phyloP scores from a whole-genome alignment of 441 rosid species.

The Macaranga tanarius region DNA sequence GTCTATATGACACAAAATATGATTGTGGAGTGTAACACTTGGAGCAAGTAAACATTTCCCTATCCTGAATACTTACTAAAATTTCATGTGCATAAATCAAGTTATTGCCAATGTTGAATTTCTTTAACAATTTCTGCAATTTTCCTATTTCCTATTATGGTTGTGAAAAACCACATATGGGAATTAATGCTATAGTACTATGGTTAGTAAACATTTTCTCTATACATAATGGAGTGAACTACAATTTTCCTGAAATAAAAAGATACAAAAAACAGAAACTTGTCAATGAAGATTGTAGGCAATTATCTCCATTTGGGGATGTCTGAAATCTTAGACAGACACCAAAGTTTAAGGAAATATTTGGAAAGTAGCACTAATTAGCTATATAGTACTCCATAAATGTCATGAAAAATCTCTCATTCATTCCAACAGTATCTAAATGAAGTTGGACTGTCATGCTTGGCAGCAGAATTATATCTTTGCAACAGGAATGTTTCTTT shows the following conservation, averaged over 20 bases:
- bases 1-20: too few relatives aligned
- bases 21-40: too few relatives aligned
- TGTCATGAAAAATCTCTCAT: background rate
- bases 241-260: background rate
- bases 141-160: background rate
- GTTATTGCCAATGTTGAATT: background rate
- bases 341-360: slow-evolving; percentile 9
- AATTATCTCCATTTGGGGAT: background rate
- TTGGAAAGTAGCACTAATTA: too few relatives aligned
- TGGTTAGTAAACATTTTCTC: background rate
- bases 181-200: background rate
- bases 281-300: slow-evolving; percentile 5
- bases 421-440: slow-evolving; percentile 14
- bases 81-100: too few relatives aligned
- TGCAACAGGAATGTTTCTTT: slow-evolving; percentile 20
- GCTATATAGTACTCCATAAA: background rate
- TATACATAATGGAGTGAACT: background rate
- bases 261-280: background rate
- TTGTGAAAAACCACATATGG: background rate
- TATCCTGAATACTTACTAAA: too few relatives aligned
- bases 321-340: background rate
- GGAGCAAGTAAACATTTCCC: too few relatives aligned
- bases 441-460: slow-evolving; percentile 17
- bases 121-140: too few relatives aligned
- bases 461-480: slow-evolving; percentile 14